Percentiles rank a stretch among this genome's conserved stretches.
These are phyloP conservation scores for Pseudogymnoascus sp. DNA, from an alignment of 2,329 filamentous ascomycete genomes.

Conservation along the genomic window DNA sequence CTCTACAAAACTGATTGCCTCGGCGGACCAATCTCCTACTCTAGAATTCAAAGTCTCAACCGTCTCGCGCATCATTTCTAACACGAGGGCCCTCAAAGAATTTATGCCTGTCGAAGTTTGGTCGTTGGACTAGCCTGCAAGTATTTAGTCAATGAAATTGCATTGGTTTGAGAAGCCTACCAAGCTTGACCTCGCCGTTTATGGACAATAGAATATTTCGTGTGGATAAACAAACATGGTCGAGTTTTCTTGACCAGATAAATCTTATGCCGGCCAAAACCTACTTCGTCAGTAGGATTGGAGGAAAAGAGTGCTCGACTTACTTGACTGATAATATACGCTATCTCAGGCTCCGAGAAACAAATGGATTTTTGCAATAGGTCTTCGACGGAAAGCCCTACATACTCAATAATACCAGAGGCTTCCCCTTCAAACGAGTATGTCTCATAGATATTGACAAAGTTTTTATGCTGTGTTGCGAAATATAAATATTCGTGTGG, in stretches of 20 bases:
- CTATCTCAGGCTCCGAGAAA: background rate
- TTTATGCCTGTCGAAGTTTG: no score
- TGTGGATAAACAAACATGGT: background rate
- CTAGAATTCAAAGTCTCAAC: no score
- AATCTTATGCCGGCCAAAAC: background rate
- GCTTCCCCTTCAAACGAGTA: background rate
- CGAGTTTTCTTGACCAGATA: background rate
- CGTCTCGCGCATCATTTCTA: no score
- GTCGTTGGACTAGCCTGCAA: no score
- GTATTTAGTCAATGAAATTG: background rate
- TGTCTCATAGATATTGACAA: background rate
- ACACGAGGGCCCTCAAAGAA: no score
- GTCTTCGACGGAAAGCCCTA: background rate
- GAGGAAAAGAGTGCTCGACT: background rate
- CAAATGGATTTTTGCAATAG: background rate
- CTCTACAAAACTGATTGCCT: no score
- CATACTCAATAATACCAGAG: background rate
- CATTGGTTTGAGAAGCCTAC: background rate
- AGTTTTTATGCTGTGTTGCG: background rate
- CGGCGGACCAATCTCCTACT: no score
- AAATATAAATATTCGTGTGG: background rate
- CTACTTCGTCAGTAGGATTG: background rate
- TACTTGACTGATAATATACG: conserved; percentile 11
- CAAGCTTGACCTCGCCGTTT: background rate
- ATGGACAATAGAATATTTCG: background rate